These are phyloP conservation scores for Nicotiana undulata DNA, from an alignment of 257 asterid species.

Conservation along the genomic window DNA sequence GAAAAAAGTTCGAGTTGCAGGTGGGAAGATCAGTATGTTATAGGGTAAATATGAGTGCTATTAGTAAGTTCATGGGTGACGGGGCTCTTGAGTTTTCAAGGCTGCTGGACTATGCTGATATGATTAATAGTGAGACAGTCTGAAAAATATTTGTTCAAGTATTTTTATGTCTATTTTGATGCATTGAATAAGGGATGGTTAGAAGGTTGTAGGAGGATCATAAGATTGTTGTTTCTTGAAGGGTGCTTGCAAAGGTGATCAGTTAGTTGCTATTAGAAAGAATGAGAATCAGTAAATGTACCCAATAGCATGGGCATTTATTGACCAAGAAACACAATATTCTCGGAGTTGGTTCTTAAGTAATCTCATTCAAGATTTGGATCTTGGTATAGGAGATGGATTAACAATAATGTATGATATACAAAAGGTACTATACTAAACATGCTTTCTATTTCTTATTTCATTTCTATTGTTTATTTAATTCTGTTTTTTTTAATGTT, in stretches of 20 bases:
- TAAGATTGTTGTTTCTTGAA: background rate
- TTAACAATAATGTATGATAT: background rate
- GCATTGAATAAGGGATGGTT: background rate
- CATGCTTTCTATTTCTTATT: background rate
- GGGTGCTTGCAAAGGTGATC: background rate
- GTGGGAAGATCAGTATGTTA: background rate
- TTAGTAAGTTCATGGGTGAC: background rate
- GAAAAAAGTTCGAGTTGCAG: too few species aligned
- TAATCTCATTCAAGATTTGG: background rate
- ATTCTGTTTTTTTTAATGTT: too few species aligned
- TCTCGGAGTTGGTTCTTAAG: background rate
- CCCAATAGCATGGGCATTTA: background rate
- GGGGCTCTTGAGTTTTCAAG: too few species aligned
- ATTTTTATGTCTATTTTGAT: background rate
- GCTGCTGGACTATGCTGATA: background rate
- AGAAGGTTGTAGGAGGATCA: background rate
- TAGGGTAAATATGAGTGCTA: background rate
- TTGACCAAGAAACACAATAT: background rate
- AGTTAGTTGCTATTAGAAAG: background rate
- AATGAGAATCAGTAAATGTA: background rate
- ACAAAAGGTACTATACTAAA: background rate
- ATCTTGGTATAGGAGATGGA: background rate
- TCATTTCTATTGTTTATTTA: background rate
- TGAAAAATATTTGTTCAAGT: background rate
- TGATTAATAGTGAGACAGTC: too few species aligned